phyloP scores from a whole-genome alignment of 768 basidiomycete species.

The Agrocybe chaxingu region DNA sequence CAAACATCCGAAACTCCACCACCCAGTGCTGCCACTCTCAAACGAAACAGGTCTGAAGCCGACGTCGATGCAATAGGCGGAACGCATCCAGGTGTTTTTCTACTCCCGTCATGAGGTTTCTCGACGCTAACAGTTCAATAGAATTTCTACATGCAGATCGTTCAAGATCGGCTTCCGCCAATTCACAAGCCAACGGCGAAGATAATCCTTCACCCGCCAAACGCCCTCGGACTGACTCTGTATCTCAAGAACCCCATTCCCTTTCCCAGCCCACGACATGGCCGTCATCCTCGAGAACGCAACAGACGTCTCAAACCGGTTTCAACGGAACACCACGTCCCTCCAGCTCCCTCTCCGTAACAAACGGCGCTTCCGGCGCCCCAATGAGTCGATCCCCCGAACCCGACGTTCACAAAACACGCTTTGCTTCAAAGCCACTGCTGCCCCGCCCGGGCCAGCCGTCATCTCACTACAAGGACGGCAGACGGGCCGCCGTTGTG shows the following conservation, averaged over 20 bases:
- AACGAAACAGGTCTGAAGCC: constrained; percentile 44
- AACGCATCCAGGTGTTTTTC: constrained; percentile 15
- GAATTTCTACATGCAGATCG: constrained; percentile 47
- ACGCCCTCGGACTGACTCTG: constrained; percentile 57
- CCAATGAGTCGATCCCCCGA: constrained; percentile 35
- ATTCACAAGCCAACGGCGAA: constrained; percentile 49
- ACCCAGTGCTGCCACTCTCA: constrained; percentile 42
- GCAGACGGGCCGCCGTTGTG: constrained; percentile 59
- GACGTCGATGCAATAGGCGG: constrained; percentile 44
- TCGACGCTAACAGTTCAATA: constrained; percentile 2
- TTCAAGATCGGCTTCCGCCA: constrained; percentile 49
- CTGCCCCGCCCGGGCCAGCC: constrained; percentile 51
- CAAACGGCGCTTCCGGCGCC: constrained; percentile 38
- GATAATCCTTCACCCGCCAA: constrained; percentile 71
- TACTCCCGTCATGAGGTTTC: neutral
- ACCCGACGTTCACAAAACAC: constrained; percentile 44
- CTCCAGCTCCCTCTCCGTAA: constrained; percentile 35
- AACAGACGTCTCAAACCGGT: constrained; percentile 25
- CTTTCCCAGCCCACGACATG: constrained; percentile 27
- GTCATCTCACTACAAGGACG: constrained; percentile 47
- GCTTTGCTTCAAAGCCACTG: constrained; percentile 68
- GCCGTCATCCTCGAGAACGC: constrained; percentile 31
- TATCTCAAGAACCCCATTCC: constrained; percentile 25
- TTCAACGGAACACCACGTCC: constrained; percentile 48
- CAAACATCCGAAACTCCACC: constrained; percentile 49